A percentile compares a stretch with the other conserved stretches of the same genome.
These are phyloP conservation scores for Sclerotinia trifoliorum DNA, from an alignment of 2,329 filamentous ascomycete species.

Conservation along the genomic window DNA sequence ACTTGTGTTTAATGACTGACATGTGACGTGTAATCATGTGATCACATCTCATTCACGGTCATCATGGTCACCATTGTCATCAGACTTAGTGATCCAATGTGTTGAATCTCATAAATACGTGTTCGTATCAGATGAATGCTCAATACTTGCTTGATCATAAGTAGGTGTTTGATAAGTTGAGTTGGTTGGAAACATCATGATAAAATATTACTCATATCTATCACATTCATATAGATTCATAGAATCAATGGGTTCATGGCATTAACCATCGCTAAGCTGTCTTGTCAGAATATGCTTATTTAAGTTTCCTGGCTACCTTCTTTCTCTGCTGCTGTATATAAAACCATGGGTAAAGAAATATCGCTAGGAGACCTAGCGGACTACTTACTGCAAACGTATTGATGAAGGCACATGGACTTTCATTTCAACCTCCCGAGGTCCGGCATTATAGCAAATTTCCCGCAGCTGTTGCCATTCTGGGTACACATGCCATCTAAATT, in stretches of 20 bases:
- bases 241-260: no score
- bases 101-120: no score
- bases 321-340: background rate
- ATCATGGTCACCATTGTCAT: no score
- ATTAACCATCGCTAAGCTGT: background rate
- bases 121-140: background rate
- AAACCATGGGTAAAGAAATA: no score
- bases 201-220: background rate
- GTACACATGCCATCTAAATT: slow-evolving; percentile 3
- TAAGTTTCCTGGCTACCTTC: no score
- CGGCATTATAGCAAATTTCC: background rate
- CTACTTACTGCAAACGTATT: background rate
- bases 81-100: no score
- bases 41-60: background rate
- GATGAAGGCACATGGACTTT: background rate
- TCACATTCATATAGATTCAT: background rate
- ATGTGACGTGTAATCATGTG: background rate
- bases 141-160: background rate
- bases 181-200: background rate
- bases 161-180: background rate
- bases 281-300: background rate
- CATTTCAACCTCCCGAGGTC: background rate
- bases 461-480: background rate
- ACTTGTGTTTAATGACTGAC: no score
- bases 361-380: no score